Conservation (phyloP, 2,329 filamentous ascomycete genomes). For the Aspergillus transmontanensis region DNA sequence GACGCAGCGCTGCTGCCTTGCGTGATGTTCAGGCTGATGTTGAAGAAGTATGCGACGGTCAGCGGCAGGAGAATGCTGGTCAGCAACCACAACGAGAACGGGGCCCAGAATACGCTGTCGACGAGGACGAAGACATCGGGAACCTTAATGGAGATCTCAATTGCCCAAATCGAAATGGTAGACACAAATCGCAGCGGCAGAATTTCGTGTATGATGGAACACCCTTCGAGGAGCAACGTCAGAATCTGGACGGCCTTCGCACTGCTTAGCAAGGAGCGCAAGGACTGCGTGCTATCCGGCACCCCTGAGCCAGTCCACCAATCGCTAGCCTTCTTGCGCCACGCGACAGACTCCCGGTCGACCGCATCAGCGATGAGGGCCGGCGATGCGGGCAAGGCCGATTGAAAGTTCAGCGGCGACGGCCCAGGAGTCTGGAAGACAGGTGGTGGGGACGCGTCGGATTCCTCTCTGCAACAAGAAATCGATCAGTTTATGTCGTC, state of each 20-base stretch:
- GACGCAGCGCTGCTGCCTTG: constrained; percentile 25
- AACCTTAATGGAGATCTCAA: constrained; percentile 65
- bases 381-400: constrained; percentile 41
- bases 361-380: constrained; percentile 66
- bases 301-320: constrained; percentile 40
- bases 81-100: constrained; percentile 73
- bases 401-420: constrained; percentile 14
- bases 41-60: constrained; percentile 83
- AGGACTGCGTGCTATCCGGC: constrained; percentile 56
- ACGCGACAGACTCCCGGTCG: constrained; percentile 60
- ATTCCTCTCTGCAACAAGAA: constrained; percentile 18
- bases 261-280: constrained; percentile 70
- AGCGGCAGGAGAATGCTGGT: constrained; percentile 73
- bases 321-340: constrained; percentile 37
- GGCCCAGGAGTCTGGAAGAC: constrained; percentile 20
- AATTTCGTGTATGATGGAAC: constrained; percentile 68
- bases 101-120: constrained; percentile 79
- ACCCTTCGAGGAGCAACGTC: constrained; percentile 70
- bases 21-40: constrained; percentile 65
- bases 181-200: constrained; percentile 73
- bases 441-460: constrained; percentile 20
- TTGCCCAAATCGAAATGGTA: constrained; percentile 66
- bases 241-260: constrained; percentile 70
- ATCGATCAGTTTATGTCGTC: constrained; percentile 1
- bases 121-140: constrained; percentile 82